Base-by-base conservation (phyloP, 2,329 filamentous ascomycete species). In the Chaetomium globosum region DNA sequence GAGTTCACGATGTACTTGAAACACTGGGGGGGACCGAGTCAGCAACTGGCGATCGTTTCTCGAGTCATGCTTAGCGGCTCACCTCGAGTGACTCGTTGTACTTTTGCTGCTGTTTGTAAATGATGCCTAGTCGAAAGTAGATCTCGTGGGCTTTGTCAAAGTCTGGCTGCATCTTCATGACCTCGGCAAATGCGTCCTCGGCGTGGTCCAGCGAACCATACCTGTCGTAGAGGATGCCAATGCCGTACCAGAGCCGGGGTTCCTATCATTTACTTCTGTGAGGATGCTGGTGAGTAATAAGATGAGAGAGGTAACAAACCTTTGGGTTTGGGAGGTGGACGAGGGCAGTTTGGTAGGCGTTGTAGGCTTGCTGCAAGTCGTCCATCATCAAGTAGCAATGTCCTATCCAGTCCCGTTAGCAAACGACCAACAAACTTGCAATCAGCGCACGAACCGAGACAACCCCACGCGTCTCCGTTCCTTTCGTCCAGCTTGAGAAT, bases 81-180 rank as follows among this genome's bases (percentile, higher is more conserved):
- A 96, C 93, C 79, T 98, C 95, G 54, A 98, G 82, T 82, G 93
- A 97, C 75, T 96, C 90, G 60, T 83, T 83, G 76, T 93, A 99
- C 77, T 98, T 98, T 68, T 93, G 89, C 76, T 98, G 95, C 74
- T 98, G 94, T 77, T 99, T 99, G 82, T 98, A 98, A 70, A 99
- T 98, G 80, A 99, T 99, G n/a, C 95, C 95, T 9, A 99, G 85
- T 31, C 95, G 88, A 80, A 99, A 99, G 78, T 98, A 99, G 61
- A 99, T 98, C 77, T 99, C 95, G 74, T 98, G 98, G 64, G 94
- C 93, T 83, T 99, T 99, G 75, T 99, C 95, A 72, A 98, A 98
- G 72, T 93, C 89, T 4, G 94, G 95, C 73, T 97, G 90, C 89
- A 99, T 98, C 71, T 92, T 90, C 95, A 99, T 98, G 68, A 99